Evolutionary conservation across 495 filamentous ascomycete species (phyloP).

Genomic region (Aspergillus ellipticus): DNA sequence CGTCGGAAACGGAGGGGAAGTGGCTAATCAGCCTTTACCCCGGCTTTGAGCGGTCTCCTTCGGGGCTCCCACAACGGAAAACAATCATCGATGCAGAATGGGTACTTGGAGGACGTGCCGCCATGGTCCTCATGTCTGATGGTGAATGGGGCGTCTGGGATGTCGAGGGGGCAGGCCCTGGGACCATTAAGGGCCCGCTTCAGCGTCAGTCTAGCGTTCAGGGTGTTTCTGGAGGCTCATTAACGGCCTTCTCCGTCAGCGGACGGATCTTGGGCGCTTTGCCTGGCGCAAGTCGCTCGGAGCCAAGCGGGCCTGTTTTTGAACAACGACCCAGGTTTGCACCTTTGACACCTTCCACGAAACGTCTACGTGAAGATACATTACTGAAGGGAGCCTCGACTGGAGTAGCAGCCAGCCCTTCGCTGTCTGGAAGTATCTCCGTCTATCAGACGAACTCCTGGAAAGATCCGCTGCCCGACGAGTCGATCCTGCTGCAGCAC

Average conservation of each 20-base stretch:
- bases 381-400: conserved; percentile 47
- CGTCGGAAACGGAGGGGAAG: conserved; percentile 36
- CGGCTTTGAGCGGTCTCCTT: conserved; percentile 50
- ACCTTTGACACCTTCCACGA: conserved; percentile 81
- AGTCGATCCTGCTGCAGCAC: conserved; percentile 65
- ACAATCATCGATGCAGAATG: conserved; percentile 77
- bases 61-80: conserved; percentile 56
- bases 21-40: conserved; percentile 72
- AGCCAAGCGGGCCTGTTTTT: conserved; percentile 34
- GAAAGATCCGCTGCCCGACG: conserved; percentile 51
- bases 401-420: conserved; percentile 25
- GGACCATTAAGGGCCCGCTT: conserved; percentile 46
- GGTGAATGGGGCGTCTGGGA: conserved; percentile 97
- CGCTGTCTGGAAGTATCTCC: conserved; percentile 60
- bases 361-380: conserved; percentile 55
- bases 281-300: conserved; percentile 25
- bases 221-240: conserved; percentile 60
- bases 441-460: conserved; percentile 49
- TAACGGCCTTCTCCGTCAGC: conserved; percentile 63
- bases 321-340: conserved; percentile 57
- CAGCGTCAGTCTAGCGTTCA: conserved; percentile 53
- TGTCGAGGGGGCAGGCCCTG: conserved; percentile 63
- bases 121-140: conserved; percentile 73
- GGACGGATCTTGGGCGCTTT: conserved; percentile 57
- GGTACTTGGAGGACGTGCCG: conserved; percentile 72